A percentile compares a stretch with the other conserved stretches of the same genome.
Conservation (phyloP, 225 moss, liverwort and hornwort species). For the Pseudoscleropodium purum region DNA sequence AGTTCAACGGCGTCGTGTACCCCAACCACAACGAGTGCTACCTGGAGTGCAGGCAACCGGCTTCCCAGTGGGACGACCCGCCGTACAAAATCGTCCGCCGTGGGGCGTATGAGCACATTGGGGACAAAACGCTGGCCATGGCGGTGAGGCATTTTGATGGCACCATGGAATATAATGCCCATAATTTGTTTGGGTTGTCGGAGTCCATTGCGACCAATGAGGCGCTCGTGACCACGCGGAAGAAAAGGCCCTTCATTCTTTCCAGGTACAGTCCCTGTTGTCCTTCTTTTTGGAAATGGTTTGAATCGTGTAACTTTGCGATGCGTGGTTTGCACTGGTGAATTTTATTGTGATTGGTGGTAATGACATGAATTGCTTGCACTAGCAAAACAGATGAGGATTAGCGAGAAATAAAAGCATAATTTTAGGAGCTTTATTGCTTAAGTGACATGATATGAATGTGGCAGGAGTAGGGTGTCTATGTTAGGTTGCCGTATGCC, state of each 20-base stretch:
- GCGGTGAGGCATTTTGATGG: constrained; percentile 46
- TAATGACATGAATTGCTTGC: background rate
- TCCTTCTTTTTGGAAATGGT: background rate
- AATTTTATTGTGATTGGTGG: background rate
- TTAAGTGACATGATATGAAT: background rate
- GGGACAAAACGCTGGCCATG: constrained; percentile 49
- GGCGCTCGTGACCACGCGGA: constrained; percentile 31
- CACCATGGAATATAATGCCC: constrained; percentile 61
- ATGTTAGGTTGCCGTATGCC: background rate
- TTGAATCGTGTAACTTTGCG: background rate
- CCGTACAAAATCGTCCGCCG: constrained; percentile 54
- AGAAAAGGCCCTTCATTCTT: constrained; percentile 74
- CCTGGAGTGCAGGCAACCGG: constrained; percentile 31
- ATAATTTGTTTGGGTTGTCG: constrained; percentile 69
- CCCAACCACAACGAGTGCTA: constrained; percentile 29
- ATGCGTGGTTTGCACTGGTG: background rate
- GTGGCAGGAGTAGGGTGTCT: no score
- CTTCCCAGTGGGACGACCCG: constrained; percentile 52
- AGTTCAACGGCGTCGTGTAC: constrained; percentile 16
- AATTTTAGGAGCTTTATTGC: background rate
- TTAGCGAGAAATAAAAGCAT: no score
- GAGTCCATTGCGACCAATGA: constrained; percentile 61
- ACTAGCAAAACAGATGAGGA: background rate
- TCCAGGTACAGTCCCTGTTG: constrained; percentile 3
- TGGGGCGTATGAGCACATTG: constrained; percentile 23